Evolutionary conservation across 108 stramenopile genomes (phyloP).

Genomic region (Aurantiochytrium sp.): DNA sequence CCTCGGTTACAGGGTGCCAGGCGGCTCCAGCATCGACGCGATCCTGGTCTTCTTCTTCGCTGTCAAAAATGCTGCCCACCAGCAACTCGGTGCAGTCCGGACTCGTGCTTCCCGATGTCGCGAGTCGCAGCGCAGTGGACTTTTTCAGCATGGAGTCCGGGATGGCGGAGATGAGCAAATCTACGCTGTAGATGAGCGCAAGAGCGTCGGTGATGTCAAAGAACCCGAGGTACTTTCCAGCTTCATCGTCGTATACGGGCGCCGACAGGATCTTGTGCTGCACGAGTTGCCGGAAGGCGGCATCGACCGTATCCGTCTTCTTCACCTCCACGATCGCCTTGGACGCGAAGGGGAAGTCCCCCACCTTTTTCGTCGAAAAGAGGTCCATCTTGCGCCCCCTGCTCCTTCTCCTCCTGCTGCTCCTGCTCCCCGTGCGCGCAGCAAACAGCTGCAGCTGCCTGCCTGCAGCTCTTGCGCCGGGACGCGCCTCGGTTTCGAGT

Average conservation of each 20-base stretch:
- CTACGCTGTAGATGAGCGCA: constrained; percentile 17
- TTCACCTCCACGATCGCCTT: neutral
- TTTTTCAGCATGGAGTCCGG: constrained; percentile 16
- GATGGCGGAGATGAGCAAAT: neutral
- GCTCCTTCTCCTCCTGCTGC: too few relatives aligned
- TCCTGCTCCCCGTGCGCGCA: too few relatives aligned
- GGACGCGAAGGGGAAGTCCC: neutral
- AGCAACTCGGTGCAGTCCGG: constrained; percentile 12
- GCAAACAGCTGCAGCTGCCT: too few relatives aligned
- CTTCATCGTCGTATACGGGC: neutral
- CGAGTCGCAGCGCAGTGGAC: neutral
- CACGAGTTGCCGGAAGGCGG: neutral
- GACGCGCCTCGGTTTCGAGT: too few relatives aligned
- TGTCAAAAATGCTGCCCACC: constrained; percentile 1
- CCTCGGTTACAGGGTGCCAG: neutral
- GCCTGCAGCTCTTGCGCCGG: too few relatives aligned
- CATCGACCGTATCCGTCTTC: neutral
- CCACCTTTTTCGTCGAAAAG: neutral
- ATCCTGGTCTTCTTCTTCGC: neutral
- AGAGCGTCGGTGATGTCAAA: constrained; percentile 8
- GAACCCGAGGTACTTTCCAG: neutral
- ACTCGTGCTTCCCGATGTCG: neutral
- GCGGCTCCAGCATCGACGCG: neutral
- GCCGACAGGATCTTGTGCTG: constrained; percentile 4
- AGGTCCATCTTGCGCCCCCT: neutral